A percentile compares a stretch with the other conserved stretches of the same genome.
Conservation (phyloP, 345 rosid genomes). For the Heritiera fomes region DNA sequence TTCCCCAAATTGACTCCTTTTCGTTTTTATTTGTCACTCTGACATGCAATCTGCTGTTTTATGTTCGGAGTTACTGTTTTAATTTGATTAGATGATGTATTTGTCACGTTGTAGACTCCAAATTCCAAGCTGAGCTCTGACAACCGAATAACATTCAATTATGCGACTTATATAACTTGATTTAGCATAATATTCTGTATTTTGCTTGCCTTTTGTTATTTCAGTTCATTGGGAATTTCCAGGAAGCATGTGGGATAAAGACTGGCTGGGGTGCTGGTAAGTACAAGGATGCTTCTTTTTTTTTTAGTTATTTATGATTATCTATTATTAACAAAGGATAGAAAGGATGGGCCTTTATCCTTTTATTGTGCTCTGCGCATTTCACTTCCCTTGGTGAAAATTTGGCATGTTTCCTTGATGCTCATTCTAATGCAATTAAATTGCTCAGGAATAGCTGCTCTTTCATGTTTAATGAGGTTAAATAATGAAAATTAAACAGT, state of each 20-base stretch:
- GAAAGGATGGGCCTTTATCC: not conserved
- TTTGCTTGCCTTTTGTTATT: constrained; percentile 22
- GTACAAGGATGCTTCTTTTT: constrained; percentile 1
- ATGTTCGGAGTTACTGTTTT: not conserved
- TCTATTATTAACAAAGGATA: constrained; percentile 6
- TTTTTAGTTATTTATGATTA: not conserved
- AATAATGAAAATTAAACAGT: not conserved
- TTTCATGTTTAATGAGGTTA: not conserved
- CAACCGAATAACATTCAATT: not conserved
- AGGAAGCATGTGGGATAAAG: constrained; percentile 73
- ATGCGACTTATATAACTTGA: not conserved
- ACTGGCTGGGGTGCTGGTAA: constrained; percentile 95
- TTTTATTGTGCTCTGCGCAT: not conserved
- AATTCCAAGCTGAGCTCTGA: not conserved
- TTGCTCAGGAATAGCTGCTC: not conserved
- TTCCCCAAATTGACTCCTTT: not conserved
- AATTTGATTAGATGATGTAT: not conserved
- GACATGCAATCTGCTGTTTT: not conserved
- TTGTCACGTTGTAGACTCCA: not conserved
- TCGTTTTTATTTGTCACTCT: not conserved
- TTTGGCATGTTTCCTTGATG: not conserved
- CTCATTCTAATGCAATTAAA: not conserved
- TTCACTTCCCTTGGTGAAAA: not conserved
- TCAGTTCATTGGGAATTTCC: constrained; percentile 89
- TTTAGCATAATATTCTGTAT: not conserved